These are phyloP conservation scores for Paecilomyces variotii DNA, from an alignment of 2,329 filamentous ascomycete genomes.

Conservation along the genomic window DNA sequence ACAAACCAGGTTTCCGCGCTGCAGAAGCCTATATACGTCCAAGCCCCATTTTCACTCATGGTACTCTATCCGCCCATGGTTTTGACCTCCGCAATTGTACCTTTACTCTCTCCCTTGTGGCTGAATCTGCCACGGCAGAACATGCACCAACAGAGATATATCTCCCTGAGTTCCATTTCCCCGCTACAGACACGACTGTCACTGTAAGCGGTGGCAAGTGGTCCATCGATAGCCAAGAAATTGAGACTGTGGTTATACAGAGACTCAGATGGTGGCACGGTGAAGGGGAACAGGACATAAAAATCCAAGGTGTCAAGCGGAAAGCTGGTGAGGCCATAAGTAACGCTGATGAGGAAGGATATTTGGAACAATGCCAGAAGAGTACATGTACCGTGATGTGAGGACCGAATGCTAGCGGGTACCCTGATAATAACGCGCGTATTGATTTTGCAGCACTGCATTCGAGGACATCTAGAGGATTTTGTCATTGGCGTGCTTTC, in stretches of 20 bases:
- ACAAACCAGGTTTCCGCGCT: conserved; percentile 68
- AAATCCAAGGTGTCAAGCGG: conserved; percentile 64
- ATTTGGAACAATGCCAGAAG: conserved; percentile 56
- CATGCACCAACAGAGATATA: conserved; percentile 72
- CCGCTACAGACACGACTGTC: conserved; percentile 61
- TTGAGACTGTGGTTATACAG: conserved; percentile 63
- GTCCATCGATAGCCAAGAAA: conserved; percentile 69
- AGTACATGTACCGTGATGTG: conserved; percentile 47
- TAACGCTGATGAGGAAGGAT: conserved; percentile 64
- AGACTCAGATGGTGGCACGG: conserved; percentile 87
- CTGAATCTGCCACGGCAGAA: conserved; percentile 51
- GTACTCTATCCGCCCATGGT: conserved; percentile 60
- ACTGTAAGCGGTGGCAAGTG: conserved; percentile 80
- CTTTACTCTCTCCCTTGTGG: conserved; percentile 65
- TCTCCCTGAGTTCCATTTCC: conserved; percentile 88
- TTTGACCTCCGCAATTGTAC: conserved; percentile 76
- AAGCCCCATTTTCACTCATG: conserved; percentile 66
- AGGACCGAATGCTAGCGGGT: conserved; percentile 1
- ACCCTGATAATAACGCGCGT: not conserved
- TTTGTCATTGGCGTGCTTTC: not conserved
- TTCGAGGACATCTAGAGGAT: not conserved
- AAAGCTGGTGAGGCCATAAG: conserved; percentile 33
- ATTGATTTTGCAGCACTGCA: not conserved
- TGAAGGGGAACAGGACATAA: conserved; percentile 72
- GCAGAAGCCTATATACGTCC: conserved; percentile 91